Conservation (phyloP, 768 basidiomycete species). For the Lentinus brumalis region DNA sequence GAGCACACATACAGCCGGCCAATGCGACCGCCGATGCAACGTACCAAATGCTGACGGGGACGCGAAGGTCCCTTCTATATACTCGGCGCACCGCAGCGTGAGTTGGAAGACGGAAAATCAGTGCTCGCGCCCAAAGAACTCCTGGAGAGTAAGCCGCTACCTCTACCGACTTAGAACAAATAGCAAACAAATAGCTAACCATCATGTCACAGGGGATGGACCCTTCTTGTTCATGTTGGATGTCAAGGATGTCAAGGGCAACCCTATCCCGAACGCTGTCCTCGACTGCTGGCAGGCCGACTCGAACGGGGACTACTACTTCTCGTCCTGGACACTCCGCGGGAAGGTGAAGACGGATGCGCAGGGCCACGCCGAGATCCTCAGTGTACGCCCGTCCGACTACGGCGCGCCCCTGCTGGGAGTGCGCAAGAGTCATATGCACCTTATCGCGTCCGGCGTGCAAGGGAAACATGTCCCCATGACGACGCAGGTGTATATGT, state of each 20-base stretch:
- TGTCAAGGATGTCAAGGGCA: slow-evolving; percentile 23
- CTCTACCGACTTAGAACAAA: too few species aligned
- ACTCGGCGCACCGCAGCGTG: slow-evolving; percentile 23
- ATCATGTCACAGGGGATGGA: slow-evolving; percentile 11
- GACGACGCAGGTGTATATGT: slow-evolving; percentile 28
- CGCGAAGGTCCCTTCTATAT: slow-evolving; percentile 27
- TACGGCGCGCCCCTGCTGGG: slow-evolving; percentile 16
- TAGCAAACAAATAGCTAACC: not conserved
- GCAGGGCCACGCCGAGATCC: slow-evolving; percentile 24
- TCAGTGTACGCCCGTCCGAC: slow-evolving; percentile 25
- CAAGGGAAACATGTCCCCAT: slow-evolving; percentile 12
- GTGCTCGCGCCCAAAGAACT: slow-evolving; percentile 21
- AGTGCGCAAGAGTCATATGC: slow-evolving; percentile 25
- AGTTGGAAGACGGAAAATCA: slow-evolving; percentile 27
- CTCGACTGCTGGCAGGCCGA: slow-evolving; percentile 32
- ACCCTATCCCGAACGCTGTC: slow-evolving; percentile 22
- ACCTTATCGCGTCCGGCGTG: slow-evolving; percentile 20
- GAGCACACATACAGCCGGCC: not conserved
- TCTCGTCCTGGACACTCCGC: slow-evolving; percentile 24
- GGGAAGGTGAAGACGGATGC: slow-evolving; percentile 25
- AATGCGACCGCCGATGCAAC: too few species aligned
- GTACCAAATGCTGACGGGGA: not conserved
- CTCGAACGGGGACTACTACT: slow-evolving; percentile 22
- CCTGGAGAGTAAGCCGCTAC: slow-evolving; percentile 12
- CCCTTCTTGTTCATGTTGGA: slow-evolving; percentile 24